Conservation (phyloP, 345 rosid species). For the Carallia pectinifolia region DNA sequence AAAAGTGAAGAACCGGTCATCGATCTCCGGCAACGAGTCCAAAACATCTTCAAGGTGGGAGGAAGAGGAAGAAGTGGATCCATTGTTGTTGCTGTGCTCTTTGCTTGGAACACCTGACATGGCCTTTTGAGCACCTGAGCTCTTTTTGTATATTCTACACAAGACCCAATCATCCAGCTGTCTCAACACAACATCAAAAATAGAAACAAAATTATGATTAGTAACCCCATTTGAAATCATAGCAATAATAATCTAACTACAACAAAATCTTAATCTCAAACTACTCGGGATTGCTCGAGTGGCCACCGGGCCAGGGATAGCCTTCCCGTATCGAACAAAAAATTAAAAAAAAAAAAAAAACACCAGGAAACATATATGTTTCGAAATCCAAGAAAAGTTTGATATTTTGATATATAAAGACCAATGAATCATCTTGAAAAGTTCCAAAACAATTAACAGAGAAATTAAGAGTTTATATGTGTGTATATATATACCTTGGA, state of each 20-base stretch:
- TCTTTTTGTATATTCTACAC: constrained; percentile 88
- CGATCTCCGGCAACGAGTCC: constrained; percentile 64
- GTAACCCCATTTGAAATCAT: background rate
- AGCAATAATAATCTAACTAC: too few relatives aligned
- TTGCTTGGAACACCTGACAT: constrained; percentile 43
- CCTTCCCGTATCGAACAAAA: too few relatives aligned
- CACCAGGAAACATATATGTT: too few relatives aligned
- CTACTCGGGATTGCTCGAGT: too few relatives aligned
- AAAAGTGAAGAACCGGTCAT: constrained; percentile 42
- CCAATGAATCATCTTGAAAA: too few relatives aligned
- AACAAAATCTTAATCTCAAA: too few relatives aligned
- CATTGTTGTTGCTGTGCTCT: constrained; percentile 62
- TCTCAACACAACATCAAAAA: background rate
- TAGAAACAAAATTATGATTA: background rate
- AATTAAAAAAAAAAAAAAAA: background rate
- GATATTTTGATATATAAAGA: too few relatives aligned
- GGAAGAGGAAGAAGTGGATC: constrained; percentile 60
- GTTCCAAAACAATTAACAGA: too few relatives aligned
- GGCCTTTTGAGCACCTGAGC: constrained; percentile 54
- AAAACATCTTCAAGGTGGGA: constrained; percentile 81
- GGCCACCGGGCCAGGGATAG: too few relatives aligned
- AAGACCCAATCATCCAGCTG: constrained; percentile 97
- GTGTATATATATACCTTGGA: constrained; percentile 53
- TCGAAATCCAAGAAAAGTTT: too few relatives aligned
- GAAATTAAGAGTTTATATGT: too few relatives aligned